These are phyloP conservation scores for Fraxinus xanthoxyloides DNA, from an alignment of 305 asterid species.

Conservation along the genomic window DNA sequence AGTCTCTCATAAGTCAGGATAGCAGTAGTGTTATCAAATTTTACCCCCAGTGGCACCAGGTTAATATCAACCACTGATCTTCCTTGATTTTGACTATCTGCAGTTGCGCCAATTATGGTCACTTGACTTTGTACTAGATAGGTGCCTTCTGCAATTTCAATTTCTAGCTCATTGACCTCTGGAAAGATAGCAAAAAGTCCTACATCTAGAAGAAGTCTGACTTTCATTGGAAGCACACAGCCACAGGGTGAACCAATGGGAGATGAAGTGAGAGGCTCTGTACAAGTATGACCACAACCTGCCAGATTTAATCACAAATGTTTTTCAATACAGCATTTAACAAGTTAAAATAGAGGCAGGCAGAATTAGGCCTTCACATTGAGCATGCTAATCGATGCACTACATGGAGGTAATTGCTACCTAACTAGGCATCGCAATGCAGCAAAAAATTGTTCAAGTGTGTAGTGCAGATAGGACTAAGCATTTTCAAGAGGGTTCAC, in stretches of 20 bases:
- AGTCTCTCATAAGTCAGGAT: slow-evolving; percentile 77
- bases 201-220: slow-evolving; percentile 79
- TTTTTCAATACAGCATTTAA: slow-evolving; percentile 2
- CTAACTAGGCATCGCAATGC: background rate
- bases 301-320: slow-evolving; percentile 25
- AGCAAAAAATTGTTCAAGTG: background rate
- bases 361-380: slow-evolving; percentile 4
- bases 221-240: slow-evolving; percentile 93
- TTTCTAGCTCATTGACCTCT: slow-evolving; percentile 72
- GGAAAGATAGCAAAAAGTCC: slow-evolving; percentile 81
- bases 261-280: slow-evolving; percentile 79
- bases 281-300: slow-evolving; percentile 89
- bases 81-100: slow-evolving; percentile 78
- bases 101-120: slow-evolving; percentile 79
- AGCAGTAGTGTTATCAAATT: slow-evolving; percentile 92
- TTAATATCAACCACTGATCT: slow-evolving; percentile 77
- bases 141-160: slow-evolving; percentile 90
- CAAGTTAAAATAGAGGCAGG: background rate
- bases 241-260: slow-evolving; percentile 86
- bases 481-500: background rate
- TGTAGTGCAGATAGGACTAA: background rate
- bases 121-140: slow-evolving; percentile 91
- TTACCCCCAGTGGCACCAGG: slow-evolving; percentile 89
- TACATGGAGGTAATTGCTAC: background rate
- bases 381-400: background rate